Evolutionary conservation across 176 grass and related monocot genomes (phyloP), one percentile per base, ranked within the genome.

Genomic region (Alloteropsis semialata): DNA sequence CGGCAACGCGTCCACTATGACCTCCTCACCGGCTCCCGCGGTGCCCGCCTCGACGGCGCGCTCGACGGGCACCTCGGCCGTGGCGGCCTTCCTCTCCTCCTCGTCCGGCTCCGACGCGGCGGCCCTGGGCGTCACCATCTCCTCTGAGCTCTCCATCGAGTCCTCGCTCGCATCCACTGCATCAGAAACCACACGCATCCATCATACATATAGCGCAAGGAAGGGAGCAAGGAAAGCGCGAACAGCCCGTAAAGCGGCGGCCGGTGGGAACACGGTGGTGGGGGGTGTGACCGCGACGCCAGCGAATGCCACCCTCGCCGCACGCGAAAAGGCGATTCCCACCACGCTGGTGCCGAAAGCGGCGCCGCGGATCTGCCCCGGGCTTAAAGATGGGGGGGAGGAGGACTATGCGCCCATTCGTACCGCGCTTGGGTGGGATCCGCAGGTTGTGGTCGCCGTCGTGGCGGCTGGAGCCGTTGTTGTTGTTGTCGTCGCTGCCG

Each of bases 131-230:
- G 89, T 91, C 69, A 87, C 77, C 89, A 91, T 88, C 86, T 84
- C 89, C 85, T 88, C 89, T 45, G 86, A 90, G 84, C 88, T 90
- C 88, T 90, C 88, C 79, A 90, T 90, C 24, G 88, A 90, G 36
- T 90, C 88, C 80, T 90, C 88, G 59, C 80, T 83, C 60, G 19
- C 74, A 51, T 90, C 88, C 84, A 61, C 88, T 90, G 88, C 66
- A 19, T 78, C 86, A 83, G 74, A 83, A 78, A 83, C 76, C 65
- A 48, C 30, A 61, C 27, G 46, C 53, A 77, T 89, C 83, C 64
- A 72, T 82, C 83, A 16, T 89, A 48, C 78, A 86, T 90, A 86
- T 90, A 82, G 58, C 79, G 48, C 84, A 60, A 63, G 79, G n/a
- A 86, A 87, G 25, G 59, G 55, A 60, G 66, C 79, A 48, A 24